phyloP scores from a whole-genome alignment of 2,329 filamentous ascomycete genomes.

The Hirsutella rhossiliensis region DNA sequence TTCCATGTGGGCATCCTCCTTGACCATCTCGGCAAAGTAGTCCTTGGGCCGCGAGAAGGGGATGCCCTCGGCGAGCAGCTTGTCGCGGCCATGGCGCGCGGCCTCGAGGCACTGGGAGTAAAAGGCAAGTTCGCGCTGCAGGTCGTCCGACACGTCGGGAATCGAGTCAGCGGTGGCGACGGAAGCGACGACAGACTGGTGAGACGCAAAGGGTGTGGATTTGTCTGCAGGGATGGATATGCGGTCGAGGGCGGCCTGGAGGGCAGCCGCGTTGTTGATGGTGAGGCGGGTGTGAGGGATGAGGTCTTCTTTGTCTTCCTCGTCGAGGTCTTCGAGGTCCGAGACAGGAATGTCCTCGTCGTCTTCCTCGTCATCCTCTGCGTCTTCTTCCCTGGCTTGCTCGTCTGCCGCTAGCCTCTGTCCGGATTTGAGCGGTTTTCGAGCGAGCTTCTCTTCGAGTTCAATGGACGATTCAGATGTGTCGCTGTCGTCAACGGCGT shows the following conservation, averaged over 20 bases:
- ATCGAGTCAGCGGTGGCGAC: conserved; percentile 56
- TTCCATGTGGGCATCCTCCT: conserved; percentile 96
- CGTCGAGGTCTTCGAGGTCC: conserved; percentile 66
- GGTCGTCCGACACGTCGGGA: conserved; percentile 77
- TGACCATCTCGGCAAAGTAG: conserved; percentile 99
- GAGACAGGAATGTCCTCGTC: conserved; percentile 85
- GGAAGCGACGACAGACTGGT: conserved; percentile 63
- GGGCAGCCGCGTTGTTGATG: conserved; percentile 91
- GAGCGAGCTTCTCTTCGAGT: conserved; percentile 55
- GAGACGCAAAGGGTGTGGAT: conserved; percentile 65
- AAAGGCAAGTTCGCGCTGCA: conserved; percentile 85
- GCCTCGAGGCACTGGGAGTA: conserved; percentile 81
- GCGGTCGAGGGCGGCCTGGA: conserved; percentile 67
- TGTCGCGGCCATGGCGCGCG: conserved; percentile 57
- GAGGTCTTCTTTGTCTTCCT: conserved; percentile 75
- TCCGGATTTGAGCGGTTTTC: conserved; percentile 8
- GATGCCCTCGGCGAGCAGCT: conserved; percentile 69
- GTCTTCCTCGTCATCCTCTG: conserved; percentile 56
- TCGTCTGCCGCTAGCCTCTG: conserved; percentile 7
- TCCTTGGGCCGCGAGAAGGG: conserved; percentile 83
- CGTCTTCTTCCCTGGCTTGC: conserved; percentile 26
- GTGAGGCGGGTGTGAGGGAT: conserved; percentile 86
- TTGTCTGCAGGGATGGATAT: conserved; percentile 55
- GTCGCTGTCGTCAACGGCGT: conserved; percentile 49
- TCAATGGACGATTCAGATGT: conserved; percentile 61